Evolutionary conservation across 2,329 filamentous ascomycete species (phyloP), one percentile per base, ranked within the genome.

Genomic region (Lithohypha guttulata): DNA sequence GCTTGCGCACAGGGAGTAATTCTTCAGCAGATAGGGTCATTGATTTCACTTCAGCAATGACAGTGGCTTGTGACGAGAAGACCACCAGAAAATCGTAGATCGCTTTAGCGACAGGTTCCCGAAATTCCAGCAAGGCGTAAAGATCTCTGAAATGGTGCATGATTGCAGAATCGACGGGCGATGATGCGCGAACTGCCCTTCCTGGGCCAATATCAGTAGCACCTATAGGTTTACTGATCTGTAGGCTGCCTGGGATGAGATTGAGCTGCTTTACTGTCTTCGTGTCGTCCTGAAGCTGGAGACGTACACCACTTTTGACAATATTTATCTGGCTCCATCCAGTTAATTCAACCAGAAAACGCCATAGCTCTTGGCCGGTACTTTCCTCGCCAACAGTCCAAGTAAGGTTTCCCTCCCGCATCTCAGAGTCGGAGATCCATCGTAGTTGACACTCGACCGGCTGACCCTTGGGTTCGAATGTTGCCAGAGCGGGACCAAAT

Each of bases 141-240:
- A 98, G 63, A 44, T 89, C 78, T 39, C 84, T 73, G 53, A 94
- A 93, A 57, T 93, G 83, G 42, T 77, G 71, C 49, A 91, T 65
- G 15, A 96, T 78, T 51, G 89, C 83, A 9, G 75, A 70, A 55
- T 96, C 85, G 2, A 96, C 68, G 2, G 70, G 23, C 64, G 71
- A 51, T n/a, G 43, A 33, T 11, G 49, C 42, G 4, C 48, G 46
- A 65, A 77, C 32, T 65, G 72, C 34, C 64, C 75, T 44, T 17
- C 35, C 28, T 18, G 44, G 41, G 45, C 65, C 43, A 22, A 43
- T 31, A 35, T 20, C 18, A 4, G 15, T 17, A 13, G 33, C 33
- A 15, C 18, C 10, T 3, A 39, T 39, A 11, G 34, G 39, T 37
- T 47, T 51, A 9, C 39, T 42, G 22, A 49, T 39, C 27, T 47